These are phyloP conservation scores for Podospora bellae-mahoneyi DNA, from an alignment of 495 filamentous ascomycete genomes.

Conservation along the genomic window DNA sequence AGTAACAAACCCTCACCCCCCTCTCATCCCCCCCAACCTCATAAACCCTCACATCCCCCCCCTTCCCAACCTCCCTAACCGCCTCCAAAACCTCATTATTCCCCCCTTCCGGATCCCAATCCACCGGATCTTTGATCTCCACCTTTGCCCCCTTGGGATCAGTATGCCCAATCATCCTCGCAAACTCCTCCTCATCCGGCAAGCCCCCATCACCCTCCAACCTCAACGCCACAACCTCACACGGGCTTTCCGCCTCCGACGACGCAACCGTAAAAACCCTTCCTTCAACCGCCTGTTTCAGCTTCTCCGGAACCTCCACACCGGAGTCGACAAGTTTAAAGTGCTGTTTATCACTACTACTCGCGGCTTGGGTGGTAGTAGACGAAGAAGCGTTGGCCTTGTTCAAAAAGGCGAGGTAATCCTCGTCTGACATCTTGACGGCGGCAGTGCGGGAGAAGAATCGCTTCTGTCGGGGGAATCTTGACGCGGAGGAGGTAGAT, in stretches of 20 bases:
- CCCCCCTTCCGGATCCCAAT: slow-evolving; percentile 60
- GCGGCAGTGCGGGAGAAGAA: neutral
- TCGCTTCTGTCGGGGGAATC: slow-evolving; percentile 1
- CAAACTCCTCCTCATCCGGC: slow-evolving; percentile 62
- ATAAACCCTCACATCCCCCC: slow-evolving; percentile 70
- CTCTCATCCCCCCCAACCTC: slow-evolving; percentile 56
- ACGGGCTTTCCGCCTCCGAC: slow-evolving; percentile 82
- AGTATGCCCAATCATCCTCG: slow-evolving; percentile 52
- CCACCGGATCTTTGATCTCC: slow-evolving; percentile 50
- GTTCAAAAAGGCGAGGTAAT: slow-evolving; percentile 76
- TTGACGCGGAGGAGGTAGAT: neutral
- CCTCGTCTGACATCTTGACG: slow-evolving; percentile 68
- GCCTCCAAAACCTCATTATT: slow-evolving; percentile 58
- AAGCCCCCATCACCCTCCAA: slow-evolving; percentile 56
- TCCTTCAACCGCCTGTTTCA: slow-evolving; percentile 52
- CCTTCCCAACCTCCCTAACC: slow-evolving; percentile 53
- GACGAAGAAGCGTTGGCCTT: slow-evolving; percentile 73
- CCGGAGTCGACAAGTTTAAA: slow-evolving; percentile 53
- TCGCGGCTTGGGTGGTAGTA: slow-evolving; percentile 15
- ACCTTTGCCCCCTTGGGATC: slow-evolving; percentile 49
- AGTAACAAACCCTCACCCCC: slow-evolving; percentile 71
- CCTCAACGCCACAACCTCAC: slow-evolving; percentile 66
- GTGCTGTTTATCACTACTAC: slow-evolving; percentile 6
- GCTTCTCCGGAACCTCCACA: slow-evolving; percentile 51
- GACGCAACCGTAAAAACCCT: slow-evolving; percentile 54